Percentiles rank a stretch among this genome's conserved stretches.
phyloP scores from a whole-genome alignment of 176 grass and related monocot species.

The Aegilops sharonensis region DNA sequence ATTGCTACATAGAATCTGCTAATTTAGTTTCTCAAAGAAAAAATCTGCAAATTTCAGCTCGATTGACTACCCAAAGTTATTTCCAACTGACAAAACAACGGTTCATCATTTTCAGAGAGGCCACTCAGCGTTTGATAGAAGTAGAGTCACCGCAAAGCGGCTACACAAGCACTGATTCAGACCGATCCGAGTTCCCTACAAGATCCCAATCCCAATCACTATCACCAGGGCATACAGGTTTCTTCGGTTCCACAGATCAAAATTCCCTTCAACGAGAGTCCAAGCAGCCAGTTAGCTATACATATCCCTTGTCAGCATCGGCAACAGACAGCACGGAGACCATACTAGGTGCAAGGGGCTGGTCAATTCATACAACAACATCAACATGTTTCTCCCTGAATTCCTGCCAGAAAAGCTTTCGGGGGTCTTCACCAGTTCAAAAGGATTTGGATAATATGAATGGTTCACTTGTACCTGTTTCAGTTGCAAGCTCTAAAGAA shows the following conservation, averaged over 20 bases:
- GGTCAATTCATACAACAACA: background rate
- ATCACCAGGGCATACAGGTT: slow-evolving; percentile 22
- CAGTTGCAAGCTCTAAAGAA: background rate
- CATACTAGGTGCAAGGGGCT: background rate
- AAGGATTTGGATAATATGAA: slow-evolving; percentile 23
- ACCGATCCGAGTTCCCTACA: background rate
- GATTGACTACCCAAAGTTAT: background rate
- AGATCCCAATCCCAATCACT: slow-evolving; percentile 38
- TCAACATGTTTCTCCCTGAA: slow-evolving; percentile 4
- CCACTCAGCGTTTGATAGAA: slow-evolving; percentile 11
- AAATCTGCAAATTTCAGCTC: background rate
- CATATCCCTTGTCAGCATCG: background rate
- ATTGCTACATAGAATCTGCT: background rate
- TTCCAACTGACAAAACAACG: slow-evolving; percentile 1
- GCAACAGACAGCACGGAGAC: slow-evolving; percentile 4
- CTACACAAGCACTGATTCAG: slow-evolving; percentile 24
- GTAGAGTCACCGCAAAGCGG: slow-evolving; percentile 39
- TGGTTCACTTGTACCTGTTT: slow-evolving; percentile 21
- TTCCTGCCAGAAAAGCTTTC: slow-evolving; percentile 15
- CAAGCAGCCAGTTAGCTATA: slow-evolving; percentile 22
- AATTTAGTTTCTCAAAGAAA: background rate
- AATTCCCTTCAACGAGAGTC: slow-evolving; percentile 17
- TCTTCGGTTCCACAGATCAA: slow-evolving; percentile 15
- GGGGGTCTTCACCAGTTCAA: background rate
- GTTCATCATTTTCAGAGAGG: slow-evolving; percentile 40